These are phyloP conservation scores for Scenedesmus sp. DNA, from an alignment of 163 green algal species.

Conservation along the genomic window DNA sequence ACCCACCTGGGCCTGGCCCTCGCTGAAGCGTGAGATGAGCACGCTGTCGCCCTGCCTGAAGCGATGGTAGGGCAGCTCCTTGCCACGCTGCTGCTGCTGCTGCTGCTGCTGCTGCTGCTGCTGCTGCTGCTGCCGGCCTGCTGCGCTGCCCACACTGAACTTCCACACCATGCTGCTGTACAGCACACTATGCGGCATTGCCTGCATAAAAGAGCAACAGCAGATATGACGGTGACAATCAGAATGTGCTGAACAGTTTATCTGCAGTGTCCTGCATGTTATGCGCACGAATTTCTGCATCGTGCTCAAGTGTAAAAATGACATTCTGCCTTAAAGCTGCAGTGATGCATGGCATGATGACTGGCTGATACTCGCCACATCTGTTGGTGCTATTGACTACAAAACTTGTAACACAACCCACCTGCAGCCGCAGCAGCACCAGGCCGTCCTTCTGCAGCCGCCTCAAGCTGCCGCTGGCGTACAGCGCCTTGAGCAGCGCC, in stretches of 20 bases:
- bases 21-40: conserved; percentile 16
- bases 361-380: no score
- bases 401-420: background rate
- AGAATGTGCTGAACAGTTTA: background rate
- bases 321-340: no score
- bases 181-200: conserved; percentile 29
- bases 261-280: no score
- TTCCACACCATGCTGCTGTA: conserved; percentile 50
- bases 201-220: conserved; percentile 1
- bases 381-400: background rate
- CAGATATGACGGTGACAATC: background rate
- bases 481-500: conserved; percentile 55
- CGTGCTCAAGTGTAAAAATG: no score
- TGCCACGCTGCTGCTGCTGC: background rate
- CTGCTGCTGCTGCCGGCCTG: background rate
- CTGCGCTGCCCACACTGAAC: background rate
- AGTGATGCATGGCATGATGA: background rate
- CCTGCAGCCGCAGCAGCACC: conserved; percentile 56
- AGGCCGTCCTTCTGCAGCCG: conserved; percentile 64
- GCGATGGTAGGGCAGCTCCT: conserved; percentile 44
- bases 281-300: no score
- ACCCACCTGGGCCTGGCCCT: background rate
- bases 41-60: conserved; percentile 53
- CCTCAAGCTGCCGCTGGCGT: conserved; percentile 52
- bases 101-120: background rate